Percentiles rank a stretch among this genome's conserved stretches.
These are phyloP conservation scores for Vitellaria paradoxa DNA, from an alignment of 179 eudicot genomes.

Conservation along the genomic window DNA sequence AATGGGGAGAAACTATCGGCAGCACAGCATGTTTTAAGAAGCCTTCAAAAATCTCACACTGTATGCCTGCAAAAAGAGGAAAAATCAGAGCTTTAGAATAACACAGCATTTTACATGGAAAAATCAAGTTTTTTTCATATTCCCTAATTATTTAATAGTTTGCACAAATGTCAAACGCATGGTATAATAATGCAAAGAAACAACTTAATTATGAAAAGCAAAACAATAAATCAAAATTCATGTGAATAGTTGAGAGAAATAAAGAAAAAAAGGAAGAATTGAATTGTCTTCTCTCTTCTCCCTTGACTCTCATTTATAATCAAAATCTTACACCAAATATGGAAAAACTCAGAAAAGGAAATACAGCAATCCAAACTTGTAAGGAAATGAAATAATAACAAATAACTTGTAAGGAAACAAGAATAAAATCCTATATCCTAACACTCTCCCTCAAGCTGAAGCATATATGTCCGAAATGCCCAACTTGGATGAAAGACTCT, in stretches of 20 bases:
- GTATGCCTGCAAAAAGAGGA: conserved; percentile 24
- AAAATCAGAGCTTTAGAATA: conserved; percentile 8
- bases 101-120: neutral
- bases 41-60: conserved; percentile 18
- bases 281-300: too few species aligned
- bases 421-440: too few species aligned
- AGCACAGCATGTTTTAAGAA: conserved; percentile 13
- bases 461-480: too few species aligned
- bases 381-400: too few species aligned
- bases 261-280: too few species aligned
- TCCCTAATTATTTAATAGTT: neutral
- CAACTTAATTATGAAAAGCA: neutral
- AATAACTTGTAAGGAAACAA: too few species aligned
- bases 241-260: neutral
- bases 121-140: neutral
- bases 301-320: too few species aligned
- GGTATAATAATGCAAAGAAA: neutral
- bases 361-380: too few species aligned
- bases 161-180: neutral
- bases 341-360: too few species aligned
- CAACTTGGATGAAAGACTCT: too few species aligned
- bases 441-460: too few species aligned
- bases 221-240: neutral
- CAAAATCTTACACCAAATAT: too few species aligned
- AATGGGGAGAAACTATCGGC: conserved; percentile 4